These are phyloP conservation scores for Wickerhamiella bombiphila DNA, from an alignment of 805 yeast genomes.

Conservation along the genomic window DNA sequence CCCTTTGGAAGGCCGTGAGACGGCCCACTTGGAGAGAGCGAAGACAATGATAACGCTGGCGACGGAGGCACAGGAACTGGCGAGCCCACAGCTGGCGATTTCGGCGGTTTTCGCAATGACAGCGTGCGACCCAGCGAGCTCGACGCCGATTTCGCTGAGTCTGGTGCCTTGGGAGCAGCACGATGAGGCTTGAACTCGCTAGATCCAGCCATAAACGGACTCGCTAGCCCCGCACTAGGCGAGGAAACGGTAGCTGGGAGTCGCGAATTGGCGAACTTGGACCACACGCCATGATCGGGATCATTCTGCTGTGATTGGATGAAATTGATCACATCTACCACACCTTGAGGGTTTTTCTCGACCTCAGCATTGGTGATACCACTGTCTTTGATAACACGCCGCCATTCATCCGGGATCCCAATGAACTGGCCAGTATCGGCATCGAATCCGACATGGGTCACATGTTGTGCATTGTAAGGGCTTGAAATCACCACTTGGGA, in stretches of 20 bases:
- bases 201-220: slow-evolving; percentile 6
- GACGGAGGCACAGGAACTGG: background rate
- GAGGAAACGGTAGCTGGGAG: background rate
- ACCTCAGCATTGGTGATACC: slow-evolving; percentile 84
- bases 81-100: background rate
- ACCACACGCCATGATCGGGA: slow-evolving; percentile 11
- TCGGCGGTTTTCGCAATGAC: too few species aligned
- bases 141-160: slow-evolving; percentile 4
- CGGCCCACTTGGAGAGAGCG: slow-evolving; percentile 12
- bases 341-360: slow-evolving; percentile 85
- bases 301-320: slow-evolving; percentile 26
- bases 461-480: slow-evolving; percentile 81
- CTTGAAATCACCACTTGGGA: slow-evolving; percentile 42
- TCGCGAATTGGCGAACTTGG: slow-evolving; percentile 11
- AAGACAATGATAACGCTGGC: background rate
- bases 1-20: slow-evolving; percentile 12
- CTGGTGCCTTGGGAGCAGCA: slow-evolving; percentile 24
- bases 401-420: slow-evolving; percentile 92
- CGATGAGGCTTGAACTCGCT: slow-evolving; percentile 13
- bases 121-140: background rate
- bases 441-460: slow-evolving; percentile 91
- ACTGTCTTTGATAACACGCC: slow-evolving; percentile 60
- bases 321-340: slow-evolving; percentile 78
- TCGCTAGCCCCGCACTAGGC: slow-evolving; percentile 5
- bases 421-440: slow-evolving; percentile 71